Conservation (phyloP, 768 basidiomycete species). For the Phlebiopsis flavidoalba region DNA sequence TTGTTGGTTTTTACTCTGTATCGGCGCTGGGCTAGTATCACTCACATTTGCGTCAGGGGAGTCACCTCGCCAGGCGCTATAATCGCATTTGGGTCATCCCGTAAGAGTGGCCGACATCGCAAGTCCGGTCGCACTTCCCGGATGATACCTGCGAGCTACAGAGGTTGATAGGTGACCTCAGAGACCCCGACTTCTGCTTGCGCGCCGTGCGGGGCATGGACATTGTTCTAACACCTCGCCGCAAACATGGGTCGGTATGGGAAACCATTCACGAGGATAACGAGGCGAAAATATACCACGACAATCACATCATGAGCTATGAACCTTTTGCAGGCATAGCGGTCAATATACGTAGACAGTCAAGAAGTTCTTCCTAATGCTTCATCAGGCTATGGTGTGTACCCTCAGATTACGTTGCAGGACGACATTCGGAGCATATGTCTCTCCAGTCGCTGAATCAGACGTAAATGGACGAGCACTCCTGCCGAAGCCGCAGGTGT, state of each 20-base stretch:
- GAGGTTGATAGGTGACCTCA: slow-evolving; percentile 39
- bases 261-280: slow-evolving; percentile 49
- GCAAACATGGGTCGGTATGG: slow-evolving; percentile 67
- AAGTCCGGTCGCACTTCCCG: slow-evolving; percentile 15
- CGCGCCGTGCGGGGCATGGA: slow-evolving; percentile 34
- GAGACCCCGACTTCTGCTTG: slow-evolving; percentile 35
- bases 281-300: slow-evolving; percentile 41
- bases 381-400: slow-evolving; percentile 57
- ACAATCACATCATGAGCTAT: slow-evolving; percentile 47
- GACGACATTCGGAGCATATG: slow-evolving; percentile 23
- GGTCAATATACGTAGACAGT: slow-evolving; percentile 34
- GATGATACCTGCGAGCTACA: slow-evolving; percentile 28
- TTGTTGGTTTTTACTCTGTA: background rate
- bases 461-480: slow-evolving; percentile 36
- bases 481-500: too few relatives aligned
- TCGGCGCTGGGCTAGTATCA: background rate
- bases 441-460: slow-evolving; percentile 41
- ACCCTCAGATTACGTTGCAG: slow-evolving; percentile 43
- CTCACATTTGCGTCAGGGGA: slow-evolving; percentile 13
- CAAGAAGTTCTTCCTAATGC: slow-evolving; percentile 45
- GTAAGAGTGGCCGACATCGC: slow-evolving; percentile 43
- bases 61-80: slow-evolving; percentile 42
- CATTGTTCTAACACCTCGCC: slow-evolving; percentile 50
- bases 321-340: slow-evolving; percentile 39
- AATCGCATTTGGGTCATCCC: slow-evolving; percentile 20